Percentiles rank a stretch among this genome's conserved stretches.
Evolutionary conservation across 225 moss, liverwort and hornwort genomes (phyloP).

Genomic region (Pseudisothecium myosuroides): DNA sequence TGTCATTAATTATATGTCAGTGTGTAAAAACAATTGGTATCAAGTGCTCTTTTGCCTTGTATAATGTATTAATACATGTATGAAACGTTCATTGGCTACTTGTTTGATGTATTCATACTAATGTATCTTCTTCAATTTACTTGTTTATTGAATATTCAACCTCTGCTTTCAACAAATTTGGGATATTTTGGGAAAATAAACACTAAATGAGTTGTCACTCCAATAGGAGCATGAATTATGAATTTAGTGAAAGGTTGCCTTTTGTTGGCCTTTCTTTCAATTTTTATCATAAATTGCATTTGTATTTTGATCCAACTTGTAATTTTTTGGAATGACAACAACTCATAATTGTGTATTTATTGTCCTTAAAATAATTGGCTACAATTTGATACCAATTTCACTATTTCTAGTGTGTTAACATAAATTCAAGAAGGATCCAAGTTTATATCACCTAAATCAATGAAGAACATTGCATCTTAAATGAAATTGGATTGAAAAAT

Average conservation of each 20-base stretch:
- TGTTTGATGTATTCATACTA: neutral
- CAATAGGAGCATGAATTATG: neutral
- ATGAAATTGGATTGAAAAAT: neutral
- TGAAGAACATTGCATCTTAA: neutral
- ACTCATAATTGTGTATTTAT: neutral
- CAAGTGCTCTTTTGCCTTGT: neutral
- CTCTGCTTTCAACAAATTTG: neutral
- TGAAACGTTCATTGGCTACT: neutral
- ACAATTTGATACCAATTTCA: neutral
- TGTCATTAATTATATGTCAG: too few species aligned
- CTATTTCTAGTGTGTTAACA: neutral
- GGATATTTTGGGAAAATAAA: neutral
- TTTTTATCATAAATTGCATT: neutral
- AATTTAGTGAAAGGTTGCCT: neutral
- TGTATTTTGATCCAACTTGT: neutral
- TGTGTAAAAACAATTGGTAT: neutral
- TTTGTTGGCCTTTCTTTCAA: neutral
- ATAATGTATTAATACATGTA: neutral
- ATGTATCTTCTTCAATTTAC: neutral
- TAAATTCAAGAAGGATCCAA: neutral
- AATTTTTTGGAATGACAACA: neutral
- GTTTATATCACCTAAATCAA: neutral
- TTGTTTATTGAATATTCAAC: neutral
- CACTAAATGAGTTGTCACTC: neutral
- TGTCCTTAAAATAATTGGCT: accelerated